Conservation (phyloP, 2,329 filamentous ascomycete species). For the Aaosphaeria arxii region DNA sequence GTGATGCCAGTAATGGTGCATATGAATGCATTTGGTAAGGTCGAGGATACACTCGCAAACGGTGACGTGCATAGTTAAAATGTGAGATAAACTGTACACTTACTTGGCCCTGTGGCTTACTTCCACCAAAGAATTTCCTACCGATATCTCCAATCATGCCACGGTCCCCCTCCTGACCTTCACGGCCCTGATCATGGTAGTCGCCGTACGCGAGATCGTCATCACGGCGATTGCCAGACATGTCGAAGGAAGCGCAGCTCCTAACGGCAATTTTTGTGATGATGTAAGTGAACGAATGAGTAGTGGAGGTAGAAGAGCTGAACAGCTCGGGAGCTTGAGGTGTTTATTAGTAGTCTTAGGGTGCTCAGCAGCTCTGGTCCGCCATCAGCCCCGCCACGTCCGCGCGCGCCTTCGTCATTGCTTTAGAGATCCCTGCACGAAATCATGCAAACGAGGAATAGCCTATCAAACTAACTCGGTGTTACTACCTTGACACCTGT, state of each 20-base stretch:
- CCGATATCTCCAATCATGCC: slow-evolving; percentile 54
- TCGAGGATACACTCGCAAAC: neutral
- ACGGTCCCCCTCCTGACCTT: slow-evolving; percentile 43
- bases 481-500: too few species aligned
- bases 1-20: neutral
- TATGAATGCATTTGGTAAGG: neutral
- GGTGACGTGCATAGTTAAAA: neutral
- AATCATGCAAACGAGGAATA: too few species aligned
- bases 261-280: neutral
- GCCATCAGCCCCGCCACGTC: too few species aligned
- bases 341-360: too few species aligned
- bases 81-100: neutral
- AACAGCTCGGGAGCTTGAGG: too few species aligned
- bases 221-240: slow-evolving; percentile 39
- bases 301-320: too few species aligned
- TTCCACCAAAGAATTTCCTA: slow-evolving; percentile 39
- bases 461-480: too few species aligned
- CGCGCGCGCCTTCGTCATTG: too few species aligned
- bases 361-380: too few species aligned
- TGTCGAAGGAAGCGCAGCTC: slow-evolving; percentile 16
- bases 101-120: neutral
- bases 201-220: slow-evolving; percentile 57
- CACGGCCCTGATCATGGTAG: slow-evolving; percentile 37
- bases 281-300: too few species aligned
- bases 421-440: too few species aligned